Conservation (phyloP, 2,329 filamentous ascomycete species). For the Clarireedia monteithiana region DNA sequence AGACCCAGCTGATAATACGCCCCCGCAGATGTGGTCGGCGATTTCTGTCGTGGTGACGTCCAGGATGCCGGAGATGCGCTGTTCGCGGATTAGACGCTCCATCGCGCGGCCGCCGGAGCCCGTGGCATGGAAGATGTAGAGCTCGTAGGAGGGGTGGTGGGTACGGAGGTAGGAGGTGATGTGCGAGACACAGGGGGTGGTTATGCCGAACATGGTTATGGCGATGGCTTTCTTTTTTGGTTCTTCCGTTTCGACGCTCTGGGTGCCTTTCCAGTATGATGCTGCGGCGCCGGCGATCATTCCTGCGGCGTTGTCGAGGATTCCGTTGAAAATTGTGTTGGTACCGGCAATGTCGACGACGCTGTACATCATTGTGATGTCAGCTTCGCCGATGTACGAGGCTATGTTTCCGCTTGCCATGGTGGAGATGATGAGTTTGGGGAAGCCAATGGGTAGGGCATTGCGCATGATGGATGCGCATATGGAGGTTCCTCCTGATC, state of each 20-base stretch:
- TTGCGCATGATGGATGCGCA: constrained; percentile 53
- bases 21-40: constrained; percentile 54
- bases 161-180: constrained; percentile 42
- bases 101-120: constrained; percentile 61
- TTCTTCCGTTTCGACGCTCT: not conserved
- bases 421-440: constrained; percentile 64
- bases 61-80: constrained; percentile 54
- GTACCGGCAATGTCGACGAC: constrained; percentile 63
- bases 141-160: constrained; percentile 39
- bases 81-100: constrained; percentile 54
- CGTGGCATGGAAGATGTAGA: constrained; percentile 63
- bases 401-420: constrained; percentile 60
- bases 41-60: constrained; percentile 68
- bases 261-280: constrained; percentile 36
- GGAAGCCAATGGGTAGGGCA: constrained; percentile 55
- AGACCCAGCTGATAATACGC: constrained; percentile 52
- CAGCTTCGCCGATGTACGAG: constrained; percentile 58
- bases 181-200: constrained; percentile 54
- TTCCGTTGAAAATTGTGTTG: constrained; percentile 48
- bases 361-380: constrained; percentile 63
- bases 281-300: constrained; percentile 47
- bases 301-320: constrained; percentile 55
- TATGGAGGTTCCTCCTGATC: constrained; percentile 55
- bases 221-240: constrained; percentile 42
- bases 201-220: constrained; percentile 70